A percentile compares a stretch with the other conserved stretches of the same genome.
Conservation (phyloP, 441 rosid species). For the Erodium texanum region DNA sequence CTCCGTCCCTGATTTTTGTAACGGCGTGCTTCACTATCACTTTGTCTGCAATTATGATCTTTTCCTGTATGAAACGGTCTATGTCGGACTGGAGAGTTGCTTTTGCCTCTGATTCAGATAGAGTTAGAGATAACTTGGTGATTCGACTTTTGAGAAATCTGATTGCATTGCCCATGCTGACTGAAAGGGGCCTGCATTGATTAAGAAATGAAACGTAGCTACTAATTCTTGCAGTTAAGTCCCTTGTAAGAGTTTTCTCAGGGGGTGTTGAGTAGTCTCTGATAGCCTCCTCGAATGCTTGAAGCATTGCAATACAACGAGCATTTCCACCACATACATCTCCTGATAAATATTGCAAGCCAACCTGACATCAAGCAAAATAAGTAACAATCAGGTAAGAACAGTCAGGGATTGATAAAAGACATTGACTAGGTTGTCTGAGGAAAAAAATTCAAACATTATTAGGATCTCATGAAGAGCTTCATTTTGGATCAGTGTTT, state of each 20-base stretch:
- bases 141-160: constrained; percentile 65
- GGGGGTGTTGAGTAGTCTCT: constrained; percentile 66
- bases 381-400: background rate
- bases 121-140: constrained; percentile 59
- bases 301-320: constrained; percentile 93
- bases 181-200: constrained; percentile 82
- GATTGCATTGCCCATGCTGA: constrained; percentile 92
- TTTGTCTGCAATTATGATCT: constrained; percentile 64
- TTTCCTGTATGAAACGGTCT: constrained; percentile 69
- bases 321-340: constrained; percentile 89
- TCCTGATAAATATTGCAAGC: constrained; percentile 73
- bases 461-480: background rate
- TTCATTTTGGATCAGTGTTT: background rate
- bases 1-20: constrained; percentile 75
- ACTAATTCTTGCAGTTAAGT: constrained; percentile 66
- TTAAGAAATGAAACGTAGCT: constrained; percentile 74
- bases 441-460: background rate
- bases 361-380: constrained; percentile 46
- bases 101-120: constrained; percentile 75
- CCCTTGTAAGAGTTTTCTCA: constrained; percentile 66
- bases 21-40: constrained; percentile 79
- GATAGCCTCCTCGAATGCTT: constrained; percentile 73
- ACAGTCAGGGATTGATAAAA: background rate
- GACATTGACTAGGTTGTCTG: background rate
- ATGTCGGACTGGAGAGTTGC: constrained; percentile 63